Conservation (phyloP, 139 green algal genomes). For the Micractinium sp. region DNA sequence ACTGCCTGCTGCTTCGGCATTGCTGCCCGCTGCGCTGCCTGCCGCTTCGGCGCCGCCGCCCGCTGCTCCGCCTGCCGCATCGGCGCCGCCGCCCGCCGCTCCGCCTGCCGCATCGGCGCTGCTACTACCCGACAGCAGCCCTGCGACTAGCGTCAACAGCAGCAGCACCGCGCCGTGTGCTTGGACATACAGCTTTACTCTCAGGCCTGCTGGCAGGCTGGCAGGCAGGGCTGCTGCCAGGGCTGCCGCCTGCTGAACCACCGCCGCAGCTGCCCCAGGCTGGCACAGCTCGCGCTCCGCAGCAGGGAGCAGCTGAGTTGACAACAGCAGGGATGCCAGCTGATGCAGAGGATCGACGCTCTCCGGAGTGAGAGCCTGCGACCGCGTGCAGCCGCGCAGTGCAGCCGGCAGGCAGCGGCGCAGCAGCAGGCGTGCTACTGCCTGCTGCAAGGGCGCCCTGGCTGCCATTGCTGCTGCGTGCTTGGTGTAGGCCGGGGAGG, state of each 20-base stretch:
- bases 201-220: neutral
- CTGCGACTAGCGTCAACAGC: neutral
- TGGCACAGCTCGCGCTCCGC: neutral
- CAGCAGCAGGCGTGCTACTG: neutral
- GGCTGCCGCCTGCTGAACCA: neutral
- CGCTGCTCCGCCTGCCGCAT: too few relatives aligned
- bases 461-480: neutral
- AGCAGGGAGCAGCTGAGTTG: neutral
- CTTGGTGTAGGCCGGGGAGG: neutral
- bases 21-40: too few relatives aligned
- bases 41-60: too few relatives aligned
- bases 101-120: too few relatives aligned
- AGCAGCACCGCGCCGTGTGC: neutral
- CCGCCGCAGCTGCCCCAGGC: too few relatives aligned
- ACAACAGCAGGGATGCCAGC: neutral
- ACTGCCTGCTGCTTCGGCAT: too few relatives aligned
- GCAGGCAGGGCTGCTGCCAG: neutral
- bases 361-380: neutral
- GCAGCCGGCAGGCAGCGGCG: neutral
- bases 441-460: neutral
- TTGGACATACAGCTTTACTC: neutral
- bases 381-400: neutral
- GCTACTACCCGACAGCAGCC: too few relatives aligned
- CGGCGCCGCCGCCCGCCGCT: too few relatives aligned
- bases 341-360: neutral